Conservation (phyloP, 805 yeast genomes). For the Teunomyces barrocoloradensis region DNA sequence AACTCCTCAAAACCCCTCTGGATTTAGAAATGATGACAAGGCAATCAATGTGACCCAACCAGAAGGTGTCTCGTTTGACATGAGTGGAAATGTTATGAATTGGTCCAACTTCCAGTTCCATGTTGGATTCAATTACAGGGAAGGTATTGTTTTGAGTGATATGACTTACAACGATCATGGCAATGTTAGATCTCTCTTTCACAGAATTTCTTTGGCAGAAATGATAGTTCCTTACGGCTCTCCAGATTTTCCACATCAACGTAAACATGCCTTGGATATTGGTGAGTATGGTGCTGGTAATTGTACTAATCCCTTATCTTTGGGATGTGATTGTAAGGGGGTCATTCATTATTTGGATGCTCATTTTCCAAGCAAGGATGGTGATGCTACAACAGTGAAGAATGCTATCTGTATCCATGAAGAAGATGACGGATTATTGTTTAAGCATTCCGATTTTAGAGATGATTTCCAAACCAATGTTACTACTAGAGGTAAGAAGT, state of each 20-base stretch:
- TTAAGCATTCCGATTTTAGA: slow-evolving; percentile 82
- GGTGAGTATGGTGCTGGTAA: slow-evolving; percentile 89
- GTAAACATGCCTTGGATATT: slow-evolving; percentile 83
- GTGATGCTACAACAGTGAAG: slow-evolving; percentile 67
- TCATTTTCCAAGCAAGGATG: slow-evolving; percentile 64
- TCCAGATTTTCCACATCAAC: slow-evolving; percentile 77
- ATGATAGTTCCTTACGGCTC: slow-evolving; percentile 85
- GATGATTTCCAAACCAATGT: slow-evolving; percentile 73
- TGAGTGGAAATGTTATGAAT: slow-evolving; percentile 65
- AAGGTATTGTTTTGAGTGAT: slow-evolving; percentile 77
- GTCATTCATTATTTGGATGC: slow-evolving; percentile 81
- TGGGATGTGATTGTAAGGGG: slow-evolving; percentile 86
- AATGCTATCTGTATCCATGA: slow-evolving; percentile 84
- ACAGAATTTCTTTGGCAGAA: slow-evolving; percentile 73
- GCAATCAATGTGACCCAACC: slow-evolving; percentile 77
- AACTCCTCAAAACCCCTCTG: slow-evolving; percentile 39
- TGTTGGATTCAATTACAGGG: slow-evolving; percentile 82
- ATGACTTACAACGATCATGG: slow-evolving; percentile 75
- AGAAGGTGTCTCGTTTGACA: slow-evolving; percentile 74
- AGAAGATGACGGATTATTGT: slow-evolving; percentile 78
- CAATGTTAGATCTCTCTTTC: slow-evolving; percentile 68
- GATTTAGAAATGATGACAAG: slow-evolving; percentile 59
- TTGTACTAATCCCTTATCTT: slow-evolving; percentile 74
- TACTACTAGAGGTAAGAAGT: slow-evolving; percentile 71
- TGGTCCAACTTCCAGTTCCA: slow-evolving; percentile 81